Evolutionary conservation across 1,284 basidiomycete species (phyloP), one percentile per base, ranked within the genome.

Genomic region (Heterobasidion annosum): DNA sequence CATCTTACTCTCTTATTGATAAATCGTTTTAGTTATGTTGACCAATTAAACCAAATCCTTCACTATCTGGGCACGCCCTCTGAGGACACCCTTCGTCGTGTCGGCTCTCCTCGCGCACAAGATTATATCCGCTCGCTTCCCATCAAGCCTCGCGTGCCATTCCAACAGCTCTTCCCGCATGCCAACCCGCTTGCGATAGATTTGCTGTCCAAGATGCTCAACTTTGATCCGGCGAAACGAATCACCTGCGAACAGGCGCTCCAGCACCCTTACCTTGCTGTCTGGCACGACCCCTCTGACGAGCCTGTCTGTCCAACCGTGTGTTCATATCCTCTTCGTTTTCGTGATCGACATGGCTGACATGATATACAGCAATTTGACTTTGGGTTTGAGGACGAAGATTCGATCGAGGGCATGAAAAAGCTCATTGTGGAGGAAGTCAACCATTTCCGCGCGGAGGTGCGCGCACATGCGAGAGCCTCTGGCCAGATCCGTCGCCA

Each of bases 61-160:
- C 94, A 99, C 71, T 93, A 95, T 65, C 83, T 99, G 33, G 97
- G 97, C 42, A 99, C 97, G 0, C 97, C 97, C 0, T 91, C 91
- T 10, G 96, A 99, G 69, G 92, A 96, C 61, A 98, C 97, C 0
- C 82, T 99, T 34, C 85, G 93, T 49, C 85, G 97, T 46, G 93
- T 99, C 51, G 97, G 97, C 42, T 93, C 89, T 46, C 92, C 93
- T 48, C 80, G 88, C 61, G 93, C 94, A 0, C 93, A 97, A 77
- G 94, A 97, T 64, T 99, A 99, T 70, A 99, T 99, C 66, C 89
- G 97, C 51, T 97, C 93, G 10, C 79, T 99, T 10, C 97, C 97
- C 15, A 98, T 94, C 78, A 95, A 95, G 70, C 91, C 94, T 15
- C 85, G 91, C 18, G 89, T 99, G 34, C 89, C 92, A 0, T 98